A percentile compares a stretch with the other conserved stretches of the same genome.
These are phyloP conservation scores for Russula ochroleuca DNA, from an alignment of 768 basidiomycete species.

Conservation along the genomic window DNA sequence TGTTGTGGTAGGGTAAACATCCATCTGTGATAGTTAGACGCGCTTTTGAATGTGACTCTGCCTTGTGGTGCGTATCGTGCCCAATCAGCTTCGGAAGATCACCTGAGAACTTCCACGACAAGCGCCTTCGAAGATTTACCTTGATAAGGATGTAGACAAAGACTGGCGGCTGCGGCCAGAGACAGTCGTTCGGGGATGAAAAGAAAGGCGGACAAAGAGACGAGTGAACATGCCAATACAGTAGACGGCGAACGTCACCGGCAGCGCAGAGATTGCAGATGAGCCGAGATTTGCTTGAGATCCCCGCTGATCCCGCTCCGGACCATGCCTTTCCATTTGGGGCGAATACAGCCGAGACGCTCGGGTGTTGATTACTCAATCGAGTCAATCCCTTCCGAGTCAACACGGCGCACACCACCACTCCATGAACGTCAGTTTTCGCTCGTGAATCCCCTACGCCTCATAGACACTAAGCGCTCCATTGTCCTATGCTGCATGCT, in stretches of 20 bases:
- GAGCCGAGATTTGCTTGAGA: conserved; percentile 14
- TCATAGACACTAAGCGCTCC: neutral
- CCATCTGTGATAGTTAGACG: conserved; percentile 8
- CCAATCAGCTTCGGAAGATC: conserved; percentile 6
- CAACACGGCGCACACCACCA: too few species aligned
- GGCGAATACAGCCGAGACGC: neutral
- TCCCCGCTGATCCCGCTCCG: neutral
- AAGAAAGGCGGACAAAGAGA: neutral
- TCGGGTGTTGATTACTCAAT: neutral
- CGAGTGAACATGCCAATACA: neutral
- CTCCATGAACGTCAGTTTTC: neutral
- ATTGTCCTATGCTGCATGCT: conserved; percentile 9
- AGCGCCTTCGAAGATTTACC: neutral
- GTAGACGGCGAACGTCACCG: conserved; percentile 2
- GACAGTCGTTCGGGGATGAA: conserved; percentile 1
- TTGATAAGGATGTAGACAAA: neutral
- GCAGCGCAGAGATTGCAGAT: neutral
- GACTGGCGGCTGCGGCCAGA: neutral
- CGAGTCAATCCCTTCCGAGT: neutral
- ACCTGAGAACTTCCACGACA: neutral
- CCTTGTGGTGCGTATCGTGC: conserved; percentile 17
- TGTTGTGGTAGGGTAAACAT: neutral
- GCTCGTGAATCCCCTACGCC: neutral
- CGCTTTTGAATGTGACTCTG: conserved; percentile 10
- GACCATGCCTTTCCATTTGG: neutral